Evolutionary conservation across 1,284 basidiomycete genomes (phyloP).

Genomic region (Farysia itapuensis): DNA sequence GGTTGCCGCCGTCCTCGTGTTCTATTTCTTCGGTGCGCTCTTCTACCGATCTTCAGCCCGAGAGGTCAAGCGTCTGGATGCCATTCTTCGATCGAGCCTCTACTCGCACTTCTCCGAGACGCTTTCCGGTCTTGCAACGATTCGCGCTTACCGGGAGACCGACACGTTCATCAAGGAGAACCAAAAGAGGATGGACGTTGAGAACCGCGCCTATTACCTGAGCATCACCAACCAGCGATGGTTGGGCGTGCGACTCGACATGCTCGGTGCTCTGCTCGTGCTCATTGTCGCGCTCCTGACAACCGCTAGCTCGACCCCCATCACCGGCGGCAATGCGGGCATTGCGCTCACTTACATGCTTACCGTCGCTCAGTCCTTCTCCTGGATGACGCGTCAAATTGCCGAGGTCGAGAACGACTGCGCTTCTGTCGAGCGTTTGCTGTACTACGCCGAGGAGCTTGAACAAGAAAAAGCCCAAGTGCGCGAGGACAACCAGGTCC

Average conservation of each 20-base stretch:
- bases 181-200: slow-evolving; percentile 72
- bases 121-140: slow-evolving; percentile 79
- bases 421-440: slow-evolving; percentile 56
- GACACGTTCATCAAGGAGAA: slow-evolving; percentile 66
- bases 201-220: slow-evolving; percentile 87
- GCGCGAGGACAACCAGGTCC: slow-evolving; percentile 36
- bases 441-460: slow-evolving; percentile 54
- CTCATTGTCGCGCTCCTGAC: slow-evolving; percentile 52
- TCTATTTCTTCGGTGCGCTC: slow-evolving; percentile 63
- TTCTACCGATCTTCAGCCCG: slow-evolving; percentile 87
- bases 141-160: slow-evolving; percentile 71
- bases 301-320: slow-evolving; percentile 27
- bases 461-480: slow-evolving; percentile 56
- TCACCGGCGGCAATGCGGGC: slow-evolving; percentile 42
- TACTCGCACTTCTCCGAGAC: slow-evolving; percentile 86
- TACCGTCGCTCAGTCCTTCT: slow-evolving; percentile 49
- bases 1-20: slow-evolving; percentile 60
- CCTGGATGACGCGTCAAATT: slow-evolving; percentile 58
- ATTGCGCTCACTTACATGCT: slow-evolving; percentile 55
- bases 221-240: slow-evolving; percentile 80
- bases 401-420: slow-evolving; percentile 61
- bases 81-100: slow-evolving; percentile 69
- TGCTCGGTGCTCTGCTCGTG: slow-evolving; percentile 56
- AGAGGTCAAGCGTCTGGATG: slow-evolving; percentile 81
- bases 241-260: slow-evolving; percentile 71